Base-by-base conservation (phyloP, 257 asterid species). In the Nemophila menziesii region DNA sequence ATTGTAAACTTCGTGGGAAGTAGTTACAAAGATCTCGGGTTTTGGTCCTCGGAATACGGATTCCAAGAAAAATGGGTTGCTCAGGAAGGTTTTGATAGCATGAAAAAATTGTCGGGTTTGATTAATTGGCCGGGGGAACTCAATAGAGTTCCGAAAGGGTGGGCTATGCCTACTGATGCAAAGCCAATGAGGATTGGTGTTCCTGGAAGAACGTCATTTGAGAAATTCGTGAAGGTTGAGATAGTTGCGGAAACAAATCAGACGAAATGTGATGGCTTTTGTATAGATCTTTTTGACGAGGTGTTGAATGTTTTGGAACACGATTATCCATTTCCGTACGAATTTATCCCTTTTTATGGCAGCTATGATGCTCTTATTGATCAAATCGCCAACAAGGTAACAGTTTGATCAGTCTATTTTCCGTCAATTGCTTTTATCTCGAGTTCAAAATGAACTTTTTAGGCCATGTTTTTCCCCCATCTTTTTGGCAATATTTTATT, bases 91-190 rank as follows among this genome's bases (percentile, higher is more conserved):
- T 44, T 29, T 20, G 41, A 14, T 17, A 43, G 6, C 18, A 21
- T 48, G 71, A 18, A 39, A 13, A 8, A 38, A 3, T 44, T 64
- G 43, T 17, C 8, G 5, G 51, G 33, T 29, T 1, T 14, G 16
- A 51, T 63, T 19, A 56, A 52, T 40, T 71, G 79, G 79, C 79
- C 79, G 0, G 79, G 72, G 37, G 68, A 63, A 23, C 44, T 63
- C 44, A 37, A 43, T 7, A 51, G 71, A 57, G 52, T 39, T 17
- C 79, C 79, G 4, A 71, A 49, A 47, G 79, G 79, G 18, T 66
- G 74, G 79, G 56, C 59, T 41, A 59, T 59, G 64, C 77, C 76
- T n/a, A 55, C 65, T 33, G 47, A 47, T 46, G 44, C 51, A 55
- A 26, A 46, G 15, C 68, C 68, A 24, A 26, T 69, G 56, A 60